A percentile compares a stretch with the other conserved stretches of the same genome.
phyloP scores from a whole-genome alignment of 2,329 filamentous ascomycete species.

The Clonostachys byssicola region DNA sequence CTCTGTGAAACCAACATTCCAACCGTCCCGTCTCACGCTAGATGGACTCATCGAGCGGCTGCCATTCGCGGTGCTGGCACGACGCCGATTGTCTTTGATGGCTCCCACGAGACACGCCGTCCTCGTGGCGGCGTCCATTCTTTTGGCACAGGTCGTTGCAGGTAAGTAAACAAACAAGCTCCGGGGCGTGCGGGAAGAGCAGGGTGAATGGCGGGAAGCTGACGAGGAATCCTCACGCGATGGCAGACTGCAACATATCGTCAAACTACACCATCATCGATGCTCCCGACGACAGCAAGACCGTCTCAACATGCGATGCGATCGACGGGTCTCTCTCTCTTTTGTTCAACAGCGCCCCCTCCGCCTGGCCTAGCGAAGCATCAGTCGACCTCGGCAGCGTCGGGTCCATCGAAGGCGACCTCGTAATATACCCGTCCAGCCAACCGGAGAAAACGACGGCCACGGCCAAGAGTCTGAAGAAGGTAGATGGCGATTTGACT shows the following conservation, averaged over 20 bases:
- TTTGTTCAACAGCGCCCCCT: conserved; percentile 13
- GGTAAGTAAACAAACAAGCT: too few species aligned
- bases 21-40: too few species aligned
- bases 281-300: conserved; percentile 9
- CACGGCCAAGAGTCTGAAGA: conserved; percentile 11
- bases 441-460: conserved; percentile 13
- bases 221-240: too few species aligned
- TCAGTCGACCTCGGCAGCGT: conserved; percentile 14
- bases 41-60: too few species aligned
- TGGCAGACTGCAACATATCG: conserved; percentile 14
- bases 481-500: conserved; percentile 12
- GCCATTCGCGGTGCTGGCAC: too few species aligned
- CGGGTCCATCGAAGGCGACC: conserved; percentile 10
- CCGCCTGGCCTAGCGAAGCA: conserved; percentile 14
- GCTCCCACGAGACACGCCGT: too few species aligned
- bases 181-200: too few species aligned
- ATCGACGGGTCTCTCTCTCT: conserved; percentile 18
- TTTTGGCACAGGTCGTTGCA: too few species aligned
- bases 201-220: too few species aligned
- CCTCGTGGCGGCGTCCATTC: too few species aligned
- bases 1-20: too few species aligned
- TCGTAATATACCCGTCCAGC: conserved; percentile 12
- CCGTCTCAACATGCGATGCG: conserved; percentile 13
- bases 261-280: conserved; percentile 18
- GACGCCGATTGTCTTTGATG: too few species aligned